Conservation (phyloP, 2,329 filamentous ascomycete species). For the Pezicula radicicola region DNA sequence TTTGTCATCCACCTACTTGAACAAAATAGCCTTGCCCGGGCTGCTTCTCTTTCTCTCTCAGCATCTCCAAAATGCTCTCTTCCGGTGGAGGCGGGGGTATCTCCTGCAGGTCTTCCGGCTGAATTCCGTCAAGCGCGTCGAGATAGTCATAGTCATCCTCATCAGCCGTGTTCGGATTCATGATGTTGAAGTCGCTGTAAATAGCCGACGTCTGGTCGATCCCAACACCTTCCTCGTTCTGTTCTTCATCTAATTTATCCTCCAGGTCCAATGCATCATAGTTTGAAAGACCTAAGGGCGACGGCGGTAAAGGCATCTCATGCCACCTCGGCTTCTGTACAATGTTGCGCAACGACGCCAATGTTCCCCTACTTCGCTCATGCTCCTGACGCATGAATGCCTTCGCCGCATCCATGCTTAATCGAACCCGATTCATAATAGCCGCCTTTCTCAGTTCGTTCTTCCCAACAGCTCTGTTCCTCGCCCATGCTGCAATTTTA, state of each 20-base stretch:
- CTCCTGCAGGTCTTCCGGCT: slow-evolving; percentile 22
- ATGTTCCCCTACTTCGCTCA: slow-evolving; percentile 15
- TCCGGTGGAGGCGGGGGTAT: slow-evolving; percentile 20
- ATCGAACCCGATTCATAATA: slow-evolving; percentile 59
- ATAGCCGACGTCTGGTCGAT: slow-evolving; percentile 13
- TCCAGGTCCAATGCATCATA: slow-evolving; percentile 31
- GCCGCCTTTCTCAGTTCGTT: slow-evolving; percentile 59
- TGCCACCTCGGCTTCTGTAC: slow-evolving; percentile 21
- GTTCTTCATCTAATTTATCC: slow-evolving; percentile 18
- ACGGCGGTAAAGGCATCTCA: slow-evolving; percentile 24
- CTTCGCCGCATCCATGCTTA: slow-evolving; percentile 35
- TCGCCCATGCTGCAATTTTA: slow-evolving; percentile 42
- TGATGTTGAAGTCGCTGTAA: slow-evolving; percentile 31
- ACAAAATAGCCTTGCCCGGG: slow-evolving; percentile 22
- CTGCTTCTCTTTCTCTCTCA: slow-evolving; percentile 22
- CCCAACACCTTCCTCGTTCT: slow-evolving; percentile 14
- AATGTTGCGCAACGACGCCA: slow-evolving; percentile 23
- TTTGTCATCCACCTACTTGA: slow-evolving; percentile 23
- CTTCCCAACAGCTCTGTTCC: slow-evolving; percentile 44
- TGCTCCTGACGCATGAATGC: slow-evolving; percentile 20
- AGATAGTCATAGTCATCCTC: slow-evolving; percentile 28
- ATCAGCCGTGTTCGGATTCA: slow-evolving; percentile 20
- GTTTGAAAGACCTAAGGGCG: slow-evolving; percentile 29
- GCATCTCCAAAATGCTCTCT: slow-evolving; percentile 24
- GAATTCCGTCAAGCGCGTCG: slow-evolving; percentile 29